Conservation (phyloP, 2,329 filamentous ascomycete genomes). For the Helicocarpus griseus region DNA sequence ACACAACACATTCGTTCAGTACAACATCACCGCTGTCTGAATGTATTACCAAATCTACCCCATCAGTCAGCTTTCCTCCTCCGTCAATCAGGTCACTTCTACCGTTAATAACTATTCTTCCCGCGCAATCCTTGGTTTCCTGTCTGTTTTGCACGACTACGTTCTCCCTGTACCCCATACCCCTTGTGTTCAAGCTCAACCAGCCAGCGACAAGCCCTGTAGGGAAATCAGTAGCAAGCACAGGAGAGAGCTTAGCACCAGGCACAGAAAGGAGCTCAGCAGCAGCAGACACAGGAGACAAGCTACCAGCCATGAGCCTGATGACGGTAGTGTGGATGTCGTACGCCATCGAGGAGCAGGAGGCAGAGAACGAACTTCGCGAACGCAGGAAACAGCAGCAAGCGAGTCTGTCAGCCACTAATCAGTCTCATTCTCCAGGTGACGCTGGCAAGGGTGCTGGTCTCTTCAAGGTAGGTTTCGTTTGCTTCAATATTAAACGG, state of each 20-base stretch:
- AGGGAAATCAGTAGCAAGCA: too few species aligned
- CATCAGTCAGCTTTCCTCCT: too few species aligned
- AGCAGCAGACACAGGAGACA: background rate
- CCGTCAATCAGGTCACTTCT: background rate
- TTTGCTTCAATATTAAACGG: too few species aligned
- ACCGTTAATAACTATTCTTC: background rate
- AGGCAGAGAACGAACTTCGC: background rate
- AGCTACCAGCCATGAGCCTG: background rate
- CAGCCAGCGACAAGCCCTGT: background rate
- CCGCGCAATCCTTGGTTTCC: background rate
- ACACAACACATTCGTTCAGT: background rate
- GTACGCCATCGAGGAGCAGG: conserved; percentile 1
- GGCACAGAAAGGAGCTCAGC: too few species aligned
- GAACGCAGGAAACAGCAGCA: background rate
- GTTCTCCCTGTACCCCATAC: background rate
- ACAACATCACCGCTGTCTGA: background rate
- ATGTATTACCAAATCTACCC: background rate
- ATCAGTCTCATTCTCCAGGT: conserved; percentile 7
- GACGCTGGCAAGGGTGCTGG: conserved; percentile 12
- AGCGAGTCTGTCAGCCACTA: conserved; percentile 4
- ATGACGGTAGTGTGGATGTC: conserved; percentile 1
- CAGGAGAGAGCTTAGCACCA: too few species aligned
- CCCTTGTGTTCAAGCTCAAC: background rate
- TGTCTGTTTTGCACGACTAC: background rate
- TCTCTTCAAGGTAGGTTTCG: conserved; percentile 11